Conservation (phyloP, 2,329 filamentous ascomycete species). For the Neonectria faginata region DNA sequence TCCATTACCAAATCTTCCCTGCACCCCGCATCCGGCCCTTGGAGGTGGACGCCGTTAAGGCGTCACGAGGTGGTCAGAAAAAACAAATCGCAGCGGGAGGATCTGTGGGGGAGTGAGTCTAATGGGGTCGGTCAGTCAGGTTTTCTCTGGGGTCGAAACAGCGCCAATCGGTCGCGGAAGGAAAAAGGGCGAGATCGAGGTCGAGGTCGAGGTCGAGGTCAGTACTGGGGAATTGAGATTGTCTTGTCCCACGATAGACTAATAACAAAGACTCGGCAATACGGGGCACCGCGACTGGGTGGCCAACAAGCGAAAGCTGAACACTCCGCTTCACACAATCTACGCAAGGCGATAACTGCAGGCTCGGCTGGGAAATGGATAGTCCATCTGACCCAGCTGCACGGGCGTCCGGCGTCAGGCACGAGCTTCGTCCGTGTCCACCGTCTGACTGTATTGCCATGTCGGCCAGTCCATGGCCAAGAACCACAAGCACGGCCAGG, state of each 20-base stretch:
- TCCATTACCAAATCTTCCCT: slow-evolving; percentile 45
- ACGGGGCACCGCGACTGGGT: background rate
- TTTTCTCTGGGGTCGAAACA: slow-evolving; percentile 11
- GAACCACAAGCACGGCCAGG: background rate
- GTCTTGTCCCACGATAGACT: background rate
- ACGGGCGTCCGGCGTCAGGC: slow-evolving; percentile 15
- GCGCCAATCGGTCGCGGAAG: slow-evolving; percentile 10
- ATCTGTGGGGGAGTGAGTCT: slow-evolving; percentile 18
- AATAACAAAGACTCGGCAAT: background rate
- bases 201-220: background rate
- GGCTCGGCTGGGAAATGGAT: slow-evolving; percentile 7
- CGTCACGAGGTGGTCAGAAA: slow-evolving; percentile 45
- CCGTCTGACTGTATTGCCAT: slow-evolving; percentile 11
- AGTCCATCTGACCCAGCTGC: slow-evolving; percentile 27
- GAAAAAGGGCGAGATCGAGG: slow-evolving; percentile 20
- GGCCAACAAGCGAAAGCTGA: background rate
- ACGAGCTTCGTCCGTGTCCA: slow-evolving; percentile 3
- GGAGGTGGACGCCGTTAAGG: slow-evolving; percentile 37
- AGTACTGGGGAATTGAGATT: slow-evolving; percentile 5
- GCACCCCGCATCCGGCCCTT: slow-evolving; percentile 47
- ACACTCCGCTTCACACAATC: slow-evolving; percentile 4
- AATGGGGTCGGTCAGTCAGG: slow-evolving; percentile 23
- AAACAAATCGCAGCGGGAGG: slow-evolving; percentile 28
- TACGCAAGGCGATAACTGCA: slow-evolving; percentile 4
- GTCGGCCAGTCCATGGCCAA: slow-evolving; percentile 13